phyloP scores from a whole-genome alignment of 2,329 filamentous ascomycete genomes.

The Penicillium brevicompactum region DNA sequence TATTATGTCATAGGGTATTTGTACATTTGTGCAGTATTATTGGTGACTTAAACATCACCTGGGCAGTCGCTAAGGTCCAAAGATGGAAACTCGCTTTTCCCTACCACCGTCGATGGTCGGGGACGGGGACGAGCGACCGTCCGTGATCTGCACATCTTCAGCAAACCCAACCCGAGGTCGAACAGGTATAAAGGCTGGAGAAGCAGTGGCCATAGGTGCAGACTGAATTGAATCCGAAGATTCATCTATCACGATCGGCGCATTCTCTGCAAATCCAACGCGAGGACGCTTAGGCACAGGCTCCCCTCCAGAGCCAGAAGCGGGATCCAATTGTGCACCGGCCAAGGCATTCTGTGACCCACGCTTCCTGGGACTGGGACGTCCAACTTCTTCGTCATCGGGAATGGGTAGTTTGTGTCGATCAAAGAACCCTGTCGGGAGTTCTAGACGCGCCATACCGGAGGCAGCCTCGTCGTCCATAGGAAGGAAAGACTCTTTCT shows the following conservation, averaged over 20 bases:
- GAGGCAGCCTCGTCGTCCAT: constrained; percentile 35
- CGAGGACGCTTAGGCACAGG: constrained; percentile 1
- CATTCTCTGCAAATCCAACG: constrained; percentile 11
- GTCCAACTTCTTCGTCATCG: constrained; percentile 23
- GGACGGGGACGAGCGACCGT: not conserved
- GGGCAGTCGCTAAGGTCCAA: not conserved
- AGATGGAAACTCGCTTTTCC: not conserved
- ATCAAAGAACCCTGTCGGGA: constrained; percentile 41
- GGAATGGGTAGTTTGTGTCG: constrained; percentile 40
- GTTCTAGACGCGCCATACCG: constrained; percentile 29
- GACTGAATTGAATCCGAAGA: not conserved
- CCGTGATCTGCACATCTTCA: not conserved
- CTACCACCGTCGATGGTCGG: not conserved
- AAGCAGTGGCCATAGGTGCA: not conserved
- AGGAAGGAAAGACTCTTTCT: constrained; percentile 55
- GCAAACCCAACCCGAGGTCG: not conserved
- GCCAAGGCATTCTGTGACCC: not conserved
- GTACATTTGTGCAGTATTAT: no score
- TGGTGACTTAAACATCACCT: no score
- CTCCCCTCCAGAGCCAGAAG: not conserved
- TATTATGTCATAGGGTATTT: no score
- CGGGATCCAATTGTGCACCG: not conserved
- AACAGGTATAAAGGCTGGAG: not conserved
- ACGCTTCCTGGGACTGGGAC: not conserved
- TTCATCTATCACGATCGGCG: not conserved